Conservation (phyloP, 2,329 filamentous ascomycete species). For the Phaeosphaeria sp. region DNA sequence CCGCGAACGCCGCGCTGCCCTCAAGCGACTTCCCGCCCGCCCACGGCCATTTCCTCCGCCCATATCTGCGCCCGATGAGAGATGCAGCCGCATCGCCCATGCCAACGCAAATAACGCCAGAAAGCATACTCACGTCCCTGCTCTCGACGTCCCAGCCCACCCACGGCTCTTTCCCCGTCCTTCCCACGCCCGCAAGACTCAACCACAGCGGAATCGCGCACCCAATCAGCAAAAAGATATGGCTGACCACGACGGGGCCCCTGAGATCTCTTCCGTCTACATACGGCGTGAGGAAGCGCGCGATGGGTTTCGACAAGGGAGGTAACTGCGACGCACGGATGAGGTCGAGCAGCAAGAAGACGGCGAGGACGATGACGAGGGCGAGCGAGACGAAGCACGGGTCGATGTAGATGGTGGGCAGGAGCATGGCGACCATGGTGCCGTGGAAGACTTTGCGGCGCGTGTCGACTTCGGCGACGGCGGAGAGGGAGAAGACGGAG, state of each 20-base stretch:
- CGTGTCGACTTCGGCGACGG: slow-evolving; percentile 89
- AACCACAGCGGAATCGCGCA: slow-evolving; percentile 96
- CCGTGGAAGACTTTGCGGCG: slow-evolving; percentile 97
- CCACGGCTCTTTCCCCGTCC: slow-evolving; percentile 63
- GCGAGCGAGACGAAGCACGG: slow-evolving; percentile 83
- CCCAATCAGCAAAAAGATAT: slow-evolving; percentile 94
- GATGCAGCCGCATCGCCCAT: slow-evolving; percentile 94
- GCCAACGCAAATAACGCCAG: slow-evolving; percentile 91
- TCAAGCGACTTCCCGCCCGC: slow-evolving; percentile 95
- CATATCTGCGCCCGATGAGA: slow-evolving; percentile 85
- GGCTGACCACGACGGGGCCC: slow-evolving; percentile 92
- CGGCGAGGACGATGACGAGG: slow-evolving; percentile 76
- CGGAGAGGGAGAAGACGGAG: slow-evolving; percentile 75
- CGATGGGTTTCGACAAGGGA: slow-evolving; percentile 84
- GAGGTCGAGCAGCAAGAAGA: slow-evolving; percentile 89
- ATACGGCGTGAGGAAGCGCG: slow-evolving; percentile 87
- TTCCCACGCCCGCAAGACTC: slow-evolving; percentile 72
- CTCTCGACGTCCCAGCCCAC: slow-evolving; percentile 74
- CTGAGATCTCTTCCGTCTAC: slow-evolving; percentile 92
- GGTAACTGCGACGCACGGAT: slow-evolving; percentile 90
- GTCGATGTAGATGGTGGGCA: slow-evolving; percentile 86
- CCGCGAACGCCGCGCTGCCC: slow-evolving; percentile 80
- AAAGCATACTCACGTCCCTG: slow-evolving; percentile 86
- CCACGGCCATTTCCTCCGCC: slow-evolving; percentile 93
- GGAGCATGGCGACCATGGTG: slow-evolving; percentile 96